Conservation (phyloP, 495 filamentous ascomycete genomes). For the Hamigera avellanea region DNA sequence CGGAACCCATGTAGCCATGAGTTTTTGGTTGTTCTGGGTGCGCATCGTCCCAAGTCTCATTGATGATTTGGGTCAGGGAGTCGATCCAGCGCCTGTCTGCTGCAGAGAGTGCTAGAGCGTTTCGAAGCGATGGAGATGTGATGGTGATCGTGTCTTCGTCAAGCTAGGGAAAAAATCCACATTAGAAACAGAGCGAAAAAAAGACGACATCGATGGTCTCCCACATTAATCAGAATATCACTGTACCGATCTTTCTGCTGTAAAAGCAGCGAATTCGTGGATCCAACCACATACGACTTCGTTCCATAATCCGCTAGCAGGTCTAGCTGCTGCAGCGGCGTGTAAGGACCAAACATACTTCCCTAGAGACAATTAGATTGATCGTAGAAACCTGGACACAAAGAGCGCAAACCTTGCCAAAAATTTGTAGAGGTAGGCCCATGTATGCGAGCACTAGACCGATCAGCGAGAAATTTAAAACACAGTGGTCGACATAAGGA, state of each 20-base stretch:
- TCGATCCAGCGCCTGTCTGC: constrained; percentile 96
- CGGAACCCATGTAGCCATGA: constrained; percentile 89
- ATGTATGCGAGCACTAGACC: constrained; percentile 70
- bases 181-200: background rate
- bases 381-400: constrained; percentile 2
- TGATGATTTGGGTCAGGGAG: constrained; percentile 81
- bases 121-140: constrained; percentile 63
- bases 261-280: constrained; percentile 85
- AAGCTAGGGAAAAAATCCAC: constrained; percentile 36
- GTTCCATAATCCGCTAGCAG: constrained; percentile 87
- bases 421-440: constrained; percentile 89
- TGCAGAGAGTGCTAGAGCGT: constrained; percentile 66
- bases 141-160: constrained; percentile 84
- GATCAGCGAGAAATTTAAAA: constrained; percentile 14
- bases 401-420: constrained; percentile 61
- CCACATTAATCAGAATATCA: constrained; percentile 85
- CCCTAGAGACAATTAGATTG: constrained; percentile 41
- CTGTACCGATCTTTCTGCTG: constrained; percentile 97
- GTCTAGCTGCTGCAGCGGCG: constrained; percentile 90
- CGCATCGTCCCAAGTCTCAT: constrained; percentile 90
- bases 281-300: constrained; percentile 94
- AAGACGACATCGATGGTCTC: constrained; percentile 7
- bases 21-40: constrained; percentile 85
- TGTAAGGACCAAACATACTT: constrained; percentile 93
- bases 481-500: background rate